phyloP scores from a whole-genome alignment of 1,139 yeast species.

The Groenewaldozyma auringiensis region DNA sequence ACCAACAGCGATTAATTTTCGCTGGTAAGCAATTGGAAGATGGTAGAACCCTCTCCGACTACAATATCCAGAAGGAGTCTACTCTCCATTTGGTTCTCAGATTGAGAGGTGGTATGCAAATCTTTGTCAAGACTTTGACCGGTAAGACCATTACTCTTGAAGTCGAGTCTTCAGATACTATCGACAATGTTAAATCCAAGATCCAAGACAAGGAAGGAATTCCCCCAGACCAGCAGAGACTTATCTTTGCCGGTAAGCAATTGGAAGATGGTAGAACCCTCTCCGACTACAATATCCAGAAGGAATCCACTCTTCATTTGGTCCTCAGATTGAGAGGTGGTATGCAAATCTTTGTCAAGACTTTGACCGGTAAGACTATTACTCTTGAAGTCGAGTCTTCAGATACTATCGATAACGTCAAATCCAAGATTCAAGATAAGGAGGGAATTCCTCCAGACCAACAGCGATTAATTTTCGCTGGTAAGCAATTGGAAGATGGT shows the following conservation, averaged over 20 bases:
- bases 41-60: slow-evolving; percentile 65
- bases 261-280: slow-evolving; percentile 78
- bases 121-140: slow-evolving; percentile 69
- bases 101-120: slow-evolving; percentile 50
- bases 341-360: slow-evolving; percentile 70
- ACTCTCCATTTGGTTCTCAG: slow-evolving; percentile 24
- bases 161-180: slow-evolving; percentile 82
- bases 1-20: slow-evolving; percentile 76
- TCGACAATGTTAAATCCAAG: slow-evolving; percentile 76
- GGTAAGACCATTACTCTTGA: slow-evolving; percentile 79
- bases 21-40: slow-evolving; percentile 86
- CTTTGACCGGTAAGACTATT: slow-evolving; percentile 75
- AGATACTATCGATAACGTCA: slow-evolving; percentile 85
- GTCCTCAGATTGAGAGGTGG: slow-evolving; percentile 84
- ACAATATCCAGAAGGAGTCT: slow-evolving; percentile 65
- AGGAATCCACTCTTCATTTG: slow-evolving; percentile 77
- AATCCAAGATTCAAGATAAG: slow-evolving; percentile 83
- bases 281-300: slow-evolving; percentile 82
- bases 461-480: slow-evolving; percentile 80
- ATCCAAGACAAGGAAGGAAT: slow-evolving; percentile 84
- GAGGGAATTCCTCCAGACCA: slow-evolving; percentile 89
- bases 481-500: slow-evolving; percentile 82
- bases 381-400: slow-evolving; percentile 88
- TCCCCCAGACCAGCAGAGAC: slow-evolving; percentile 82
- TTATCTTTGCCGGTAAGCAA: slow-evolving; percentile 82